Base-by-base conservation (phyloP, 345 rosid species). In the Diplotaxis tenuifolia region DNA sequence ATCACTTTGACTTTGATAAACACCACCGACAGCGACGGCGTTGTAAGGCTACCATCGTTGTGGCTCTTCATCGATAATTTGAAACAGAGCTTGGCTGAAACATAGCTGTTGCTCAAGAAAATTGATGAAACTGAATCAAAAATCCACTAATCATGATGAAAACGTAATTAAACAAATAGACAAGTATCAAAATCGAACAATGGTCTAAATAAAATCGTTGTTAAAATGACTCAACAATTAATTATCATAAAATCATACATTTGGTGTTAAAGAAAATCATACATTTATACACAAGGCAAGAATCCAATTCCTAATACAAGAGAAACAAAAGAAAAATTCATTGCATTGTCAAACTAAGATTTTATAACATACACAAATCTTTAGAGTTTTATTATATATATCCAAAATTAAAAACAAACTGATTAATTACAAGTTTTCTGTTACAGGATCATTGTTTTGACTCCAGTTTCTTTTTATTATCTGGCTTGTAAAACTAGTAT, bases 241-340 rank as follows among this genome's bases (percentile, higher is more conserved):
- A 1, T 7, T 21, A 49, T 49, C 18, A 49, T 8, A 49, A 45
- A 49, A 49, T 49, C 45, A 73, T 62, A 19, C 5, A 62, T 72
- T 19, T 65, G n/a, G n/a, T n/a, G n/a, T n/a, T n/a, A n/a, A n/a
- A n/a, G n/a, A 49, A 45, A 49, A 49, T 49, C 45, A 73, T 62
- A 19, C 5, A 62, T 72, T 19, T 65, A 55, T 55, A 65, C n/a
- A 27, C 23, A 63, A 53, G n/a, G 40, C 0, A 38, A 25, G 10
- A 36, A 36, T 9, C 7, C n/a, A 36, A 36, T 5, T 36, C 42
- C 42, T 64, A 3, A 27, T 64, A 36, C 3, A 52, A 27, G 49
- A 36, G 42, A 36, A 4, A 52, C 1, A 20, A n/a, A 47, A 15
- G 3, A 50, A 9, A 7, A n/a, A n/a, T n/a, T 16, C 14, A 71